Conservation (phyloP, 2,329 filamentous ascomycete species). For the Apiospora sp. region DNA sequence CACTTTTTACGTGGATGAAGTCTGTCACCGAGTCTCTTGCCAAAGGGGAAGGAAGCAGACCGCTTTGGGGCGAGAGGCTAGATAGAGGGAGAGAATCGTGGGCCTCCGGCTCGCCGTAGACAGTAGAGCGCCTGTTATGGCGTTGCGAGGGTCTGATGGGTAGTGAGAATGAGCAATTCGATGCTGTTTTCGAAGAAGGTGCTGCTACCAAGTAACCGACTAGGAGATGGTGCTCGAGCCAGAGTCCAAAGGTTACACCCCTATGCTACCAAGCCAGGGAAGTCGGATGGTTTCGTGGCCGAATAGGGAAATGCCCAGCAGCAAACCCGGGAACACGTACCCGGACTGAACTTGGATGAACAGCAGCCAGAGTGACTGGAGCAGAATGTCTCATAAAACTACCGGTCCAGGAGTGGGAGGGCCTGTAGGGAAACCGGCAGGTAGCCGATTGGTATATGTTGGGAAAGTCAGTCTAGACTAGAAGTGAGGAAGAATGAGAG, state of each 20-base stretch:
- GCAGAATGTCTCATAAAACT: slow-evolving; percentile 20
- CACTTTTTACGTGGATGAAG: slow-evolving; percentile 16
- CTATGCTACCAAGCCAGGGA: slow-evolving; percentile 1
- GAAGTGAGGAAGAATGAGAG: slow-evolving; percentile 22
- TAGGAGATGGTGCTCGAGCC: neutral
- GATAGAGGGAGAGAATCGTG: neutral
- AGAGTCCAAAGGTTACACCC: slow-evolving; percentile 4
- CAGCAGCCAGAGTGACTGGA: slow-evolving; percentile 9
- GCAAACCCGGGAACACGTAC: neutral
- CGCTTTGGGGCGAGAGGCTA: neutral
- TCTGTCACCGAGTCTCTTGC: slow-evolving; percentile 19
- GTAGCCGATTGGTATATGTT: slow-evolving; percentile 20
- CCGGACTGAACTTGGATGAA: neutral
- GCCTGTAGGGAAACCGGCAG: neutral
- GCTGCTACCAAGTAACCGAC: neutral
- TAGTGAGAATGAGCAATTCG: neutral
- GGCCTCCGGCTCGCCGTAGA: neutral
- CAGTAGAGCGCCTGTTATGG: neutral
- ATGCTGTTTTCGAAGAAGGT: neutral
- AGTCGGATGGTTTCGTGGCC: neutral
- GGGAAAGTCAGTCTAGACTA: slow-evolving; percentile 18
- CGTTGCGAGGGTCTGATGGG: neutral
- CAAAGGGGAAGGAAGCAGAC: slow-evolving; percentile 10
- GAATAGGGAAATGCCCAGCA: slow-evolving; percentile 7
- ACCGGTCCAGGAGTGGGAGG: slow-evolving; percentile 6